Base-by-base conservation (phyloP, 805 yeast species). In the Huiozyma sinensis region DNA sequence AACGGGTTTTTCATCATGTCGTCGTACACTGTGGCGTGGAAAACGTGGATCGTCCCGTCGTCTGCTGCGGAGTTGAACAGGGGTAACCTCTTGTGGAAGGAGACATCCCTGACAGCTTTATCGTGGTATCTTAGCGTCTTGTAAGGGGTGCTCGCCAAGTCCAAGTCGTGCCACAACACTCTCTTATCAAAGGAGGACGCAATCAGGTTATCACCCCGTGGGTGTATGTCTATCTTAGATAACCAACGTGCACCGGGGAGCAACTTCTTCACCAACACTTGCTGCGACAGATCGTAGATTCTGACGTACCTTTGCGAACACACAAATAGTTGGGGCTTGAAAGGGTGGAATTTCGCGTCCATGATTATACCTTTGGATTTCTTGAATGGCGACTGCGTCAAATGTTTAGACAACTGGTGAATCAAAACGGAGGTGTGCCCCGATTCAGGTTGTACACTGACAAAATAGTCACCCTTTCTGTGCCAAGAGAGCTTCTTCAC, bases 311-410 rank as follows among this genome's bases (percentile, higher is more conserved):
- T 76, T 69, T 92, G 98, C 8, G 96, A 84, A 55, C 90, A 88
- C 41, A 92, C 97, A 57, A 85, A 84, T 49, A 92, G 72, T 60
- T 86, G 94, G 27, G 98, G 98, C 58, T 85, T 81, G 68, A 84
- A 81, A 30, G 98, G 98, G 66, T 92, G 98, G 79, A 92, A 92
- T 64, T 83, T 83, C 49, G 95, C 97, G 62, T 88, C 95, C 81
- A 88, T 88, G 39, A 89, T 81, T 50, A 90, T 82, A 52, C 98
- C 98, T 69, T 85, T 85, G 33, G 95, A 77, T 65, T 86, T 86
- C 53, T 79, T 75, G 77, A 92, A 92, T 48, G 98, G 98, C 8
- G 95, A 84, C 69, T 92, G 98, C 12, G 97, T 82, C 47, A 83
- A 73, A 68, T 92, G 97, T 65, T 87, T 87, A 4, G 97, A 87